Base-by-base conservation (phyloP, 2,329 filamentous ascomycete species). In the Ophiostoma ulmi region DNA sequence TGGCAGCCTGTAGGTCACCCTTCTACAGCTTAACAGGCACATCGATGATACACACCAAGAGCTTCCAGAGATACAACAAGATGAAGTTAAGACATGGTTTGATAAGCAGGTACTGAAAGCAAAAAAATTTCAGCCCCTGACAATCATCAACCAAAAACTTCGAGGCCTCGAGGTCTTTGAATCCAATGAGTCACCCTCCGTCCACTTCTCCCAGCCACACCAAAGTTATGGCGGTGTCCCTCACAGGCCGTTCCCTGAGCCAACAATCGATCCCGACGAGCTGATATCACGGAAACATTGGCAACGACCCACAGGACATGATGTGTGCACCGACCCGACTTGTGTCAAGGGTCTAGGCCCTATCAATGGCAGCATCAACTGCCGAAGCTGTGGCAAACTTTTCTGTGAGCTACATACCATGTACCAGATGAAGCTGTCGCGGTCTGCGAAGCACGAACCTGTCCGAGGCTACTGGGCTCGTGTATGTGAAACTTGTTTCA, bases 401-500 rank as follows among this genome's bases (percentile, higher is more conserved):
- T 99, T 98, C 78, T 99, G 95, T 80, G 95, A 98, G 77, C 92
- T 94, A 75, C 95, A 99, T 79, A 98, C 95, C 69, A 97, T 99
- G 94, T 99, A 98, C 78, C 94, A 99, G 82, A 98, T 98, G 91
- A 97, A 96, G 83, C 84, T 99, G 13, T 97, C 94, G 10, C 86
- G 94, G 70, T 91, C 93, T 39, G 95, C 95, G 4, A 87, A 90
- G 72, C 93, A 97, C 80, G 95, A 99, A 74, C 94, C 95, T 0
- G 88, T 95, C 1, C 85, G 94, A 73, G 95, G 95, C 8, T 87
- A 92, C 75, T 99, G 95, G 95, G 97, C 92, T 75, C 84, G 95
- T 69, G 94, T 98, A 1, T 99, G 95, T 78, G 95, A 99, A 82
- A 98, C 95, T n/a, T 99, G 95, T 81, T 99, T 95, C 82, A 98